phyloP scores from a whole-genome alignment of 768 basidiomycete genomes.

The Suillus discolor region DNA sequence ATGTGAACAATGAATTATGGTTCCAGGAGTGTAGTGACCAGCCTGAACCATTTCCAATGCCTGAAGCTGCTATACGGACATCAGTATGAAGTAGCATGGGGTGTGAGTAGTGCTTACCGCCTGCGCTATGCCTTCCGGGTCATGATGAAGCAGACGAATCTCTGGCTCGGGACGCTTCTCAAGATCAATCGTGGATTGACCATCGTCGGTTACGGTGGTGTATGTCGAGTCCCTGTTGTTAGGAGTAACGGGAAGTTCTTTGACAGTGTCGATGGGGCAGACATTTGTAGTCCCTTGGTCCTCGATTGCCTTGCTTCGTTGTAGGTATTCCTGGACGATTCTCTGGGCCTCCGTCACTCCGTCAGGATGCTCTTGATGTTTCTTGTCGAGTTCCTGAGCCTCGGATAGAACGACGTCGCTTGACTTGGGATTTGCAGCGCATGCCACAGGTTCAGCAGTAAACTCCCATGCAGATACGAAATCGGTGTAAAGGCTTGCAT shows the following conservation, averaged over 20 bases:
- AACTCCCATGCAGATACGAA: conserved; percentile 17
- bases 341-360: conserved; percentile 25
- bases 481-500: conserved; percentile 11
- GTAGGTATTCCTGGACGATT: conserved; percentile 11
- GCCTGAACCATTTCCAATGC: conserved; percentile 28
- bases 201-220: conserved; percentile 16
- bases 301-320: conserved; percentile 5
- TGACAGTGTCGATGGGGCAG: conserved; percentile 12
- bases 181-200: conserved; percentile 28
- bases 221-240: conserved; percentile 31
- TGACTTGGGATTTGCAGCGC: neutral
- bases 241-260: conserved; percentile 20
- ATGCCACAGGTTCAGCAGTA: neutral
- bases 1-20: conserved; percentile 46
- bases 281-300: neutral
- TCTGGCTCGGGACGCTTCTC: conserved; percentile 35
- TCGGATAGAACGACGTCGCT: conserved; percentile 7
- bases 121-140: conserved; percentile 37
- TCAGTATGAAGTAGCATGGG: conserved; percentile 10
- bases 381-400: conserved; percentile 6
- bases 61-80: conserved; percentile 22
- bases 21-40: conserved; percentile 30
- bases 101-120: conserved; percentile 37
- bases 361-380: conserved; percentile 7
- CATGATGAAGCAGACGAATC: conserved; percentile 38